Evolutionary conservation across 768 basidiomycete species (phyloP), one percentile per base, ranked within the genome.

Genomic region (Zangia roseola): DNA sequence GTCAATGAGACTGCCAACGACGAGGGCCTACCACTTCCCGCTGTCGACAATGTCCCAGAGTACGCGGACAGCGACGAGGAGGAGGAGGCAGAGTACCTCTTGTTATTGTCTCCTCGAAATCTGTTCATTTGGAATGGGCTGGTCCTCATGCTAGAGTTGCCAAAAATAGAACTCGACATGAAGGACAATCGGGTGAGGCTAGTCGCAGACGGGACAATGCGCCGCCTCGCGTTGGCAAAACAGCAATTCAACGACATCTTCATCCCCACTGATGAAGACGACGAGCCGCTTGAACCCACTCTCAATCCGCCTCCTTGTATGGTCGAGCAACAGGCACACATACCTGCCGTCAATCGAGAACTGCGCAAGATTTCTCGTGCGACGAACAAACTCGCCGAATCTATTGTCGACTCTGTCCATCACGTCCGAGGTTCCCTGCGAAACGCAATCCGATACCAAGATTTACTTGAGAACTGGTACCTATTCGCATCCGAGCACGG

Each of bases 401-500:
- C 88, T 7, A 94, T 97, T 57, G 86, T 97, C 31, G 85, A 90
- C 54, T 95, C 97, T 0, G 90, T 95, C 8, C 85, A 94, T 51
- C 81, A 89, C 50, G 91, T 98, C 17, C 84, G 86, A 26, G 77
- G 72, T 31, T 82, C 86, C 3, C 72, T 93, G 45, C 73, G 73
- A 25, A 73, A 78, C 36, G 75, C 81, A 1, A 70, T 72, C 28
- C 84, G 80, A 33, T 83, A 82, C 47, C 94, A 94, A 62, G 94
- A 97, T 54, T 72, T 94, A 33, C 74, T 93, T 47, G 91, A 90
- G 56, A 94, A 90, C 63, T 99, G 95, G 93, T 98, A 91, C 61
- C 70, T 83, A 23, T 98, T 97, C 62, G 93, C 94, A n/a, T 93
- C 94, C 12, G 93, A 97, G 57, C 92, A 97, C 64, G 94, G 93